Base-by-base conservation (phyloP, 371 early-diverging fungal genomes). In the Fennellomyces sp. region DNA sequence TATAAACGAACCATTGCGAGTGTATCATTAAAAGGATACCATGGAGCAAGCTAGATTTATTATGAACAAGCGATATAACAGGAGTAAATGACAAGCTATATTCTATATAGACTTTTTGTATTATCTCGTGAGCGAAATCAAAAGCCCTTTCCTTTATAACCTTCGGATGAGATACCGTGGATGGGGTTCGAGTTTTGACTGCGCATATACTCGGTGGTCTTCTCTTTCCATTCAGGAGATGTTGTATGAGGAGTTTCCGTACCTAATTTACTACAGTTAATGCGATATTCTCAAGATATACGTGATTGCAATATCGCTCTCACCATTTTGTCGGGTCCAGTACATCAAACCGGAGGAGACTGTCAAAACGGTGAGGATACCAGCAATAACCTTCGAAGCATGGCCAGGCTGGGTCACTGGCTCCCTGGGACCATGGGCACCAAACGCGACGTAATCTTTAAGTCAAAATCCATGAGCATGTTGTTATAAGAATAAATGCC, bases 181-280 rank as follows among this genome's bases (percentile, higher is more conserved):
- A 88, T 88, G 56, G 97, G 97, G 82, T 97, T 96, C 73, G 87
- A 85, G 82, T 94, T 94, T 70, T 88, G 83, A 73, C 84, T 85
- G 68, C 82, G 88, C 63, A 91, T 85, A 61, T 84, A 84, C 69
- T 88, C 88, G 79, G 92, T 90, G 68, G 91, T 82, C 51, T 92
- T 95, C 72, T 93, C 94, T 77, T 91, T 85, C 96, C 97, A 97
- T 84, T 97, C 97, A 76, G 88, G 91, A 80, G 75, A 88, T 68
- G 86, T 70, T 53, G 97, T 95, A 41, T 65, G 71, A 52, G 91
- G 88, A 61, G 85, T 86, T 65, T 88, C 82, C 58, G 75, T 83
- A 80, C 83, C 83, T 58, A 58, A 10, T 31, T 4, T 5, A 49
- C 19, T 36, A 30, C 29, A 33, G 28, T 21, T 26, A 33, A 27